These are phyloP conservation scores for Sphagnurus paluster DNA, from an alignment of 1,284 basidiomycete genomes.

Conservation along the genomic window DNA sequence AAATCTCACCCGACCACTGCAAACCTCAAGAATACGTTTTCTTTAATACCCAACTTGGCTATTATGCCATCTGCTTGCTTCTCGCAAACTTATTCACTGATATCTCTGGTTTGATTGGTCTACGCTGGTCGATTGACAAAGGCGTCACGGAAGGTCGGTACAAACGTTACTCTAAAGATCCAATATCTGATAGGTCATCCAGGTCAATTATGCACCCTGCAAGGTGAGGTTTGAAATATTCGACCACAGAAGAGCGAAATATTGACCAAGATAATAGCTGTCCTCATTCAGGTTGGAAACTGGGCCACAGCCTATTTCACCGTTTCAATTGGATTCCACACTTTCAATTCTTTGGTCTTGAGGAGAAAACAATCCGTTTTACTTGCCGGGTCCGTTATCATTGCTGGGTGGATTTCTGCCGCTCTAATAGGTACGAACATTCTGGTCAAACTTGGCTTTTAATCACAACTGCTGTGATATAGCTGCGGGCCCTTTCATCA, in stretches of 20 bases:
- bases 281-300: slow-evolving; percentile 62
- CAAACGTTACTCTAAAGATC: slow-evolving; percentile 1
- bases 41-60: slow-evolving; percentile 69
- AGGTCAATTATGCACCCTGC: slow-evolving; percentile 47
- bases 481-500: slow-evolving; percentile 44
- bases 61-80: slow-evolving; percentile 63
- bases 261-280: slow-evolving; percentile 31
- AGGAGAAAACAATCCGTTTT: slow-evolving; percentile 50
- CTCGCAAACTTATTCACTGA: slow-evolving; percentile 55
- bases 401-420: slow-evolving; percentile 55
- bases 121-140: slow-evolving; percentile 43
- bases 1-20: slow-evolving; percentile 21
- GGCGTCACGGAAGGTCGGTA: slow-evolving; percentile 52
- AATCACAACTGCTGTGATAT: background rate
- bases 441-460: background rate
- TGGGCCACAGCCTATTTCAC: slow-evolving; percentile 66
- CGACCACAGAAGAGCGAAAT: background rate
- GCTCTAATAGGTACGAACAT: slow-evolving; percentile 42
- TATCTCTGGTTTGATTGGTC: slow-evolving; percentile 50
- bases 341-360: slow-evolving; percentile 64
- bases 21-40: slow-evolving; percentile 52
- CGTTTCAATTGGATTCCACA: slow-evolving; percentile 63
- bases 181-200: slow-evolving; percentile 25
- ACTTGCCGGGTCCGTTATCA: slow-evolving; percentile 42
- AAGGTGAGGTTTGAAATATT: slow-evolving; percentile 44